These are phyloP conservation scores for Vigna nakashimae DNA, from an alignment of 306 rosid genomes.

Conservation along the genomic window DNA sequence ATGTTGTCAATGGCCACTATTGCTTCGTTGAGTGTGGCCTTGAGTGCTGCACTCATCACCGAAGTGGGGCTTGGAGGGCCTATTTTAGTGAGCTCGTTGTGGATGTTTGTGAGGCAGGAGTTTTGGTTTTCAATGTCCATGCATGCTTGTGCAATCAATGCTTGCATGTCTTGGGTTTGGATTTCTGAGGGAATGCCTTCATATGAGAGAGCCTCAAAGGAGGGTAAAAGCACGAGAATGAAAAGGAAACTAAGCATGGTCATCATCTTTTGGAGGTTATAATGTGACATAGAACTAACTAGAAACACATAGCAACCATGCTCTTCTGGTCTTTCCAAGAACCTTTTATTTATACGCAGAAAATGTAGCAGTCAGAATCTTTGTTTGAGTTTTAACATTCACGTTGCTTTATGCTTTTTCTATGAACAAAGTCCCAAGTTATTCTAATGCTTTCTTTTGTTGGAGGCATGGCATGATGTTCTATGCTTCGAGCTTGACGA, in stretches of 20 bases:
- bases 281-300: conserved; percentile 24
- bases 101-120: conserved; percentile 65
- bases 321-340: conserved; percentile 23
- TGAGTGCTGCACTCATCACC: conserved; percentile 72
- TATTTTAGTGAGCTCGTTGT: conserved; percentile 57
- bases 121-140: conserved; percentile 57
- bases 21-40: conserved; percentile 69
- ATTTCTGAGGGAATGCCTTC: conserved; percentile 49
- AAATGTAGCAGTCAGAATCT: conserved; percentile 18
- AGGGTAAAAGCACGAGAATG: conserved; percentile 51
- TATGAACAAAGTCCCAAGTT: conserved; percentile 52
- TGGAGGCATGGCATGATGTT: conserved; percentile 57
- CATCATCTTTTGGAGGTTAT: conserved; percentile 41
- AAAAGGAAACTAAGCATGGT: conserved; percentile 50
- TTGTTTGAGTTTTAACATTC: conserved; percentile 44
- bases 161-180: conserved; percentile 55
- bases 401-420: conserved; percentile 59
- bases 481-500: conserved; percentile 39
- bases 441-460: conserved; percentile 69
- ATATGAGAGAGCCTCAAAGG: conserved; percentile 43
- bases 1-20: conserved; percentile 66
- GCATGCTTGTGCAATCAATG: conserved; percentile 73
- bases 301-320: conserved; percentile 39
- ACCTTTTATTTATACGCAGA: conserved; percentile 47
- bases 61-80: conserved; percentile 57